Percentiles rank a stretch among this genome's conserved stretches.
Conservation (phyloP, 257 asterid genomes). For the Scutellaria galericulata region DNA sequence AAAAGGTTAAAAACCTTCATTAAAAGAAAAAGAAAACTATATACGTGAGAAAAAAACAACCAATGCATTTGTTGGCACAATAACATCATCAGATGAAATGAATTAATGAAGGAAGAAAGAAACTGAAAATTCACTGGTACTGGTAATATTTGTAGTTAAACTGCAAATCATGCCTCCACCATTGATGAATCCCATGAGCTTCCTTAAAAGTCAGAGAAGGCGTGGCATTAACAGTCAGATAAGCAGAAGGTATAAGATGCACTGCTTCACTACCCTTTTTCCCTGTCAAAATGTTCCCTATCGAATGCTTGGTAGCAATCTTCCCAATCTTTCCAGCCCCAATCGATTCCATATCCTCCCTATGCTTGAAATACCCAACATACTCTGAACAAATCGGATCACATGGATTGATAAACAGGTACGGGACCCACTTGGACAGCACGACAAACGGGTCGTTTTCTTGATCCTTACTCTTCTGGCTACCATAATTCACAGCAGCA, state of each 20-base stretch:
- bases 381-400: conserved; percentile 76
- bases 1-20: too few species aligned
- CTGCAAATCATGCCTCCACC: conserved; percentile 67
- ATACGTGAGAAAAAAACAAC: too few species aligned
- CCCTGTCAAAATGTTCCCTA: conserved; percentile 57
- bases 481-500: conserved; percentile 40
- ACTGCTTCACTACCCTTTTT: conserved; percentile 51
- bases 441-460: conserved; percentile 40
- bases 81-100: too few species aligned
- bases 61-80: too few species aligned
- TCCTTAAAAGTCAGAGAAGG: conserved; percentile 43
- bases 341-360: conserved; percentile 63
- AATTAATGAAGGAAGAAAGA: background rate
- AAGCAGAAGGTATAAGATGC: conserved; percentile 77
- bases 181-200: conserved; percentile 73
- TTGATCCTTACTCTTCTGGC: background rate
- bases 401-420: conserved; percentile 59
- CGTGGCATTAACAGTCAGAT: conserved; percentile 47
- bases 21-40: too few species aligned
- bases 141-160: conserved; percentile 44
- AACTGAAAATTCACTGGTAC: conserved; percentile 25
- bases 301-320: conserved; percentile 64
- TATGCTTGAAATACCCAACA: conserved; percentile 61
- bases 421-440: conserved; percentile 73
- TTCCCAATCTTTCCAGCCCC: conserved; percentile 63